Base-by-base conservation (phyloP, 2,329 filamentous ascomycete species). In the Fusarium anguioides region DNA sequence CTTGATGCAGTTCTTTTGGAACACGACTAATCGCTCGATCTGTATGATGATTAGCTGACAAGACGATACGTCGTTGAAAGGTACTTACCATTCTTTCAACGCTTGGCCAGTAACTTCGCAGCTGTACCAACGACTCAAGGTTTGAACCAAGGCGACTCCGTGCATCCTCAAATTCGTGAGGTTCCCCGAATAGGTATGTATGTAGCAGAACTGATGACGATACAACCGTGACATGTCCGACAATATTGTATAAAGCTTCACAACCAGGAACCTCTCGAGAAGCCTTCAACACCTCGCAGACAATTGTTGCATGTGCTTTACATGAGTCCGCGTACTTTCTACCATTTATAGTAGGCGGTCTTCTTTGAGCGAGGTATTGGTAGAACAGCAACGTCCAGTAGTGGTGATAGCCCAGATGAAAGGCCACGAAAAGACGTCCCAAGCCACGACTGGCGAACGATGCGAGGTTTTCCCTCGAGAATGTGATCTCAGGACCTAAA, bases 401-500 rank as follows among this genome's bases (percentile, higher is more conserved):
- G 40, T 78, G 75, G 18, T 78, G 74, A 33, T 74, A 76, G 15
- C 76, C 76, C 3, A 78, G 59, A 63, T 78, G 76, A 39, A 78
- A 74, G 20, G 76, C 76, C 3, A 77, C 54, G 40, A 77, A 78
- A 5, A 74, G 66, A 8, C 75, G 70, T 0, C 76, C 77, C 2
- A 74, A 40, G 6, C 76, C 76, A 11, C 66, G 68, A 3, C 27
- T 21, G 1, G 72, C 60, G 29, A 76, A 74, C 4, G 33, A 18
- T 14, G 39, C 52, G 1, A 79, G 47, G 9, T 77, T 78, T 8
- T 75, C 73, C 10, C 42, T 39, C 2, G 72, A 76, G 18, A 70
- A 74, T 8, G 49, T 24, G 8, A 76, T 33, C 1, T 27, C 40
- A 4, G 69, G 62, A 0, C 61, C 70, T 0, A 78, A 36, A 8